Conservation (phyloP, 192 early-diverging fungal genomes). For the Glomus cerebriforme region DNA sequence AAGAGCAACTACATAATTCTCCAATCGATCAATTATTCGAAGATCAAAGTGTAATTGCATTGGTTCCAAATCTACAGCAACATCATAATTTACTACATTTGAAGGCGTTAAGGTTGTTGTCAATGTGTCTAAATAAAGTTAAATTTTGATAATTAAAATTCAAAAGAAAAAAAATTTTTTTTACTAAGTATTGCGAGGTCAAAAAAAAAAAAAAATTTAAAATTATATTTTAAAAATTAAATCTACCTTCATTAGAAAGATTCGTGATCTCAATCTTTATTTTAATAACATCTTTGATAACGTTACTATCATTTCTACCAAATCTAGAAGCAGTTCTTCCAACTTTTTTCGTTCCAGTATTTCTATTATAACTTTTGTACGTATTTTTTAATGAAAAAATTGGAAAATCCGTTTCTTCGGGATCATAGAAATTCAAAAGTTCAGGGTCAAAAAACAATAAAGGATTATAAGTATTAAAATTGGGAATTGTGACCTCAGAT, state of each 20-base stretch:
- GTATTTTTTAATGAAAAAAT: slow-evolving; percentile 4
- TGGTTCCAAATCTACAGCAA: slow-evolving; percentile 51
- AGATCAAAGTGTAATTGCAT: slow-evolving; percentile 51
- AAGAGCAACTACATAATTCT: slow-evolving; percentile 44
- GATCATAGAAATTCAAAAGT: background rate
- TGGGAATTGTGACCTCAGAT: background rate
- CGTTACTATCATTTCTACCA: background rate
- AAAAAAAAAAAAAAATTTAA: background rate
- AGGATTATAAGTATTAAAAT: slow-evolving; percentile 8
- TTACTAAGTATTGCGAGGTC: no score
- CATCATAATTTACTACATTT: slow-evolving; percentile 34
- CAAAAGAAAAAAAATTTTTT: background rate
- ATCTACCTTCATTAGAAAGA: slow-evolving; percentile 2
- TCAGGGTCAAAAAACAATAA: slow-evolving; percentile 17
- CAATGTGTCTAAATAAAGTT: background rate
- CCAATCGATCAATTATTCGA: slow-evolving; percentile 46
- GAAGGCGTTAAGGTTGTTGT: background rate
- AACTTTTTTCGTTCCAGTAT: background rate
- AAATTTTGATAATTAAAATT: background rate
- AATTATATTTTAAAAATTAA: no score
- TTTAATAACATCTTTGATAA: background rate
- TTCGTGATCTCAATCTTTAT: background rate
- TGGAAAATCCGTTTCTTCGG: slow-evolving; percentile 17
- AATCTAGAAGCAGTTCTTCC: background rate
- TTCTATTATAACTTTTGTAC: background rate